Evolutionary conservation across 331 rosid genomes (phyloP).

Genomic region (Phaseolus coccineus): DNA sequence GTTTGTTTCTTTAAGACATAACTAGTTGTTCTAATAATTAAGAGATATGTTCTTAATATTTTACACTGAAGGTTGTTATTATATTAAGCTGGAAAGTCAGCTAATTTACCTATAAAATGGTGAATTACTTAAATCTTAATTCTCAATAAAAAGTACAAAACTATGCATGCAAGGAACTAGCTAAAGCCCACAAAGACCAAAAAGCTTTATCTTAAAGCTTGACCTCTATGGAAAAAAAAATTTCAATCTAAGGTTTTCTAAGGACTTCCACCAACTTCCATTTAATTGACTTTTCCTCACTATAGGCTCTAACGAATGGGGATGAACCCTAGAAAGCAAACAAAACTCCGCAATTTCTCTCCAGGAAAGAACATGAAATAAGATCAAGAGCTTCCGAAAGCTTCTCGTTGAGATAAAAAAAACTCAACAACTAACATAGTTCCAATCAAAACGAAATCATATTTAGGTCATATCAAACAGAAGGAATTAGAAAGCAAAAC

Average conservation of each 20-base stretch:
- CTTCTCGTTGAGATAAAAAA: not conserved
- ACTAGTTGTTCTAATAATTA: too few species aligned
- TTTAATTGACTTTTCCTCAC: not conserved
- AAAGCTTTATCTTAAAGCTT: not conserved
- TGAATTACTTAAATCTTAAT: too few species aligned
- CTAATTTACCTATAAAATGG: too few species aligned
- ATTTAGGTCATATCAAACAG: not conserved
- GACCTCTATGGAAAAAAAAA: constrained; percentile 2
- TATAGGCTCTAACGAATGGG: not conserved
- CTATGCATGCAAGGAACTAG: not conserved
- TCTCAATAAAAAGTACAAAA: not conserved
- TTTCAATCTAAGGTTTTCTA: too few species aligned
- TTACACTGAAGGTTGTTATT: too few species aligned
- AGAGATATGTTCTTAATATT: too few species aligned
- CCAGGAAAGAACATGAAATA: not conserved
- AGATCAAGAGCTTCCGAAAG: not conserved
- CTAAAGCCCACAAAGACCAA: not conserved
- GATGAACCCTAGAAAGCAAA: too few species aligned
- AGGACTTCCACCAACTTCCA: not conserved
- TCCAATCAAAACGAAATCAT: not conserved
- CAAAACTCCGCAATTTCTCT: not conserved
- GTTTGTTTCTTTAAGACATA: too few species aligned
- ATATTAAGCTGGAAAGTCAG: too few species aligned
- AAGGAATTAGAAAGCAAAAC: not conserved
- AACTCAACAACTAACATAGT: not conserved